Percentiles rank a stretch among this genome's conserved stretches.
Conservation (phyloP, 352 stramenopile species). For the Pythium plurisporium region DNA sequence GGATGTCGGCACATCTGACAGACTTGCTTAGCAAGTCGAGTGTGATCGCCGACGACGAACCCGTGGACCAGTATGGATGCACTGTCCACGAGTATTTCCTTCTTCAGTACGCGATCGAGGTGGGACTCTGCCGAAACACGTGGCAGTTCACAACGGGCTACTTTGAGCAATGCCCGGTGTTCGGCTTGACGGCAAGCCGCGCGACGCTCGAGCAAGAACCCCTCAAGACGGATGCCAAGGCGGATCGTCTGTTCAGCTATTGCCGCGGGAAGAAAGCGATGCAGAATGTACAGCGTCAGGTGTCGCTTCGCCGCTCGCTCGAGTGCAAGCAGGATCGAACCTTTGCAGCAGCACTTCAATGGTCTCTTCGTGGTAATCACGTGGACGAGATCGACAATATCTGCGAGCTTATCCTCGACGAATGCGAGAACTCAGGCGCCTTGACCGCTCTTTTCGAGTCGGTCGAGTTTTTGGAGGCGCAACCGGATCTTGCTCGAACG, state of each 20-base stretch:
- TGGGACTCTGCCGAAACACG: conserved; percentile 46
- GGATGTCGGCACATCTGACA: conserved; percentile 64
- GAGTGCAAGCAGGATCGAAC: conserved; percentile 34
- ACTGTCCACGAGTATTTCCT: conserved; percentile 58
- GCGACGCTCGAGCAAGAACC: conserved; percentile 44
- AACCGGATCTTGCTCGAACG: conserved; percentile 38
- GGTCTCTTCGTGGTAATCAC: conserved; percentile 56
- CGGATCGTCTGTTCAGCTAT: conserved; percentile 46
- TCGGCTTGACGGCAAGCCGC: conserved; percentile 37
- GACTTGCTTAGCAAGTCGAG: conserved; percentile 59
- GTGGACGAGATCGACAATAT: conserved; percentile 52
- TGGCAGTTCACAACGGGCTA: conserved; percentile 69
- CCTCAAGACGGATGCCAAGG: conserved; percentile 50
- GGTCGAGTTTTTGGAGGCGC: conserved; percentile 60
- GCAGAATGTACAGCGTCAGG: conserved; percentile 25
- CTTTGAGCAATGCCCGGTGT: conserved; percentile 55
- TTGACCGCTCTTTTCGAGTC: conserved; percentile 54
- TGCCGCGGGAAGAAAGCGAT: conserved; percentile 51
- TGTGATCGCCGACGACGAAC: conserved; percentile 41
- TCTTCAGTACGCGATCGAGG: conserved; percentile 65
- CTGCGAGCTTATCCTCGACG: conserved; percentile 48
- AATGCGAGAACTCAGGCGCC: conserved; percentile 34
- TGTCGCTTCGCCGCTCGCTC: conserved; percentile 37
- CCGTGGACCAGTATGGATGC: conserved; percentile 41
- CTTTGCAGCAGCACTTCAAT: conserved; percentile 54